These are phyloP conservation scores for Phytophthora megakarya DNA, from an alignment of 352 stramenopile genomes.

Conservation along the genomic window DNA sequence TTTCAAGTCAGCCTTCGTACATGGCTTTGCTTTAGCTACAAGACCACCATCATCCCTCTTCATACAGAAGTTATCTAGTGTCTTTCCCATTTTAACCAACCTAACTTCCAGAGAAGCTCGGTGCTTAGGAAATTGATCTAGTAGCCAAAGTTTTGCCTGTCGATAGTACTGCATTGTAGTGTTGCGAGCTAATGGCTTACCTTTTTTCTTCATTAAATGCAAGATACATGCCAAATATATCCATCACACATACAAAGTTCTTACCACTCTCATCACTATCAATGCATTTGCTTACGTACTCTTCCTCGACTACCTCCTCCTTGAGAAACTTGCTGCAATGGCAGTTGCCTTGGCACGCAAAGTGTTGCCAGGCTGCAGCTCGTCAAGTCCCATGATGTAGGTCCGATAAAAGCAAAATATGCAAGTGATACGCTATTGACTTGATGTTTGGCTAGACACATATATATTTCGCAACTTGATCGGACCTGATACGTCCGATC, in stretches of 20 bases:
- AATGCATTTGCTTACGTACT: conserved; percentile 16
- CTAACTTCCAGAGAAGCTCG: neutral
- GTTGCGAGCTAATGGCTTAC: too few species aligned
- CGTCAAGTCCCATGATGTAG: neutral
- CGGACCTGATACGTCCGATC: too few species aligned
- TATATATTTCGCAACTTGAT: neutral
- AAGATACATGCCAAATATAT: conserved; percentile 2
- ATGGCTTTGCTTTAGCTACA: conserved; percentile 2
- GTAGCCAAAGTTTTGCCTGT: conserved; percentile 5
- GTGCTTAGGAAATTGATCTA: conserved; percentile 1
- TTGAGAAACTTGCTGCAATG: conserved; percentile 11
- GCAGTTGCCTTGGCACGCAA: conserved; percentile 1
- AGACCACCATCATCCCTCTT: neutral
- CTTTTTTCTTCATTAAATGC: too few species aligned
- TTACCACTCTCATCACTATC: conserved; percentile 16
- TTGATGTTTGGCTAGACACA: neutral
- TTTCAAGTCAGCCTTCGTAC: neutral
- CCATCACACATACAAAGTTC: conserved; percentile 18
- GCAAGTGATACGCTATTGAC: neutral
- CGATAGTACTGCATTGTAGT: conserved; percentile 7
- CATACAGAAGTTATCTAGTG: conserved; percentile 5
- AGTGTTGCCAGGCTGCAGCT: conserved; percentile 10
- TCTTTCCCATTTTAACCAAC: too few species aligned
- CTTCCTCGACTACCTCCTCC: conserved; percentile 2
- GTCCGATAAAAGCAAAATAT: conserved; percentile 15